Percentiles rank a stretch among this genome's conserved stretches.
These are phyloP conservation scores for Microdochium nivale DNA, from an alignment of 2,329 filamentous ascomycete species.

Conservation along the genomic window DNA sequence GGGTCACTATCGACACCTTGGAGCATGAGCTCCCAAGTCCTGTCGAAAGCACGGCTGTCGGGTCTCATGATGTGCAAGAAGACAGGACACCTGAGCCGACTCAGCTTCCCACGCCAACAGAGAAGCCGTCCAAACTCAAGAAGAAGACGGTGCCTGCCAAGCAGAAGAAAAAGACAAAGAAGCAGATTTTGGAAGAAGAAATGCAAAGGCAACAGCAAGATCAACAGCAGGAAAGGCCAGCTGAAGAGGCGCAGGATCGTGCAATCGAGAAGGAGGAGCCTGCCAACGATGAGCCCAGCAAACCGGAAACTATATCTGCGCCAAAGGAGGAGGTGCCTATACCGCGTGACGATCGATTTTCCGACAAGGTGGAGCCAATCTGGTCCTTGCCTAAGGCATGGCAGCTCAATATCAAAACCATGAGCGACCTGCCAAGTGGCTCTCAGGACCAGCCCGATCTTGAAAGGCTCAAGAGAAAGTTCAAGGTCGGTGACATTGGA, in stretches of 20 bases:
- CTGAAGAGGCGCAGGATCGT: conserved; percentile 32
- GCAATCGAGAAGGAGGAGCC: conserved; percentile 23
- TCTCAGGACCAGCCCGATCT: conserved; percentile 39
- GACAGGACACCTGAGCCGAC: conserved; percentile 35
- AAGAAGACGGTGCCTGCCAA: conserved; percentile 43
- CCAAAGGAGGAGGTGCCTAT: conserved; percentile 18
- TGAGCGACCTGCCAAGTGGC: conserved; percentile 34
- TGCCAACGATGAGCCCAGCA: conserved; percentile 15
- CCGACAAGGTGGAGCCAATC: conserved; percentile 36
- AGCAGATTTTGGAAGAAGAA: conserved; percentile 28
- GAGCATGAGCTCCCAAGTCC: conserved; percentile 38
- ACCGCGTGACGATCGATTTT: conserved; percentile 37
- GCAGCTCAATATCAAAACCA: conserved; percentile 33
- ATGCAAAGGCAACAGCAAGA: conserved; percentile 58
- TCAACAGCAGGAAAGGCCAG: conserved; percentile 40
- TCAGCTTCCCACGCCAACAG: conserved; percentile 34
- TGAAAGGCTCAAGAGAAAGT: conserved; percentile 38
- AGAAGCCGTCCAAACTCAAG: conserved; percentile 37
- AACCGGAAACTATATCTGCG: conserved; percentile 12
- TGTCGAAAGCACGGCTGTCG: conserved; percentile 39
- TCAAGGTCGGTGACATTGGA: conserved; percentile 32
- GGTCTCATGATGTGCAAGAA: conserved; percentile 36
- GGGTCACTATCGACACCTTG: conserved; percentile 47
- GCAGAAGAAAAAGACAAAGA: conserved; percentile 49
- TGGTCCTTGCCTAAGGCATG: conserved; percentile 35